These are phyloP conservation scores for Somion occarium DNA, from an alignment of 1,284 basidiomycete genomes.

Conservation along the genomic window DNA sequence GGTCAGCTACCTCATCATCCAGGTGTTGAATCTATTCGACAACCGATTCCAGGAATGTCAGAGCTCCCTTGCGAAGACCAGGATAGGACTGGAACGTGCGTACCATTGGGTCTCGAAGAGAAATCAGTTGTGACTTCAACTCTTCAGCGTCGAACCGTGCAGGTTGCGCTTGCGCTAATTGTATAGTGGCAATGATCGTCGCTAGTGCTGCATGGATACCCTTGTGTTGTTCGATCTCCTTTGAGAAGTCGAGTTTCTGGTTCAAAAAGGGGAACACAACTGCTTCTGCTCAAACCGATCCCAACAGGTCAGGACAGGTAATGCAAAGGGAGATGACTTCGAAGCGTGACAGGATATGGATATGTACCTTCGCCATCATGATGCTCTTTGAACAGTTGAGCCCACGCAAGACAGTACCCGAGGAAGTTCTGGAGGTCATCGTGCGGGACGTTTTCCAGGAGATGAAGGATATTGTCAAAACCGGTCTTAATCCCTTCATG, in stretches of 20 bases:
- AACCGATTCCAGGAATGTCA: too few relatives aligned
- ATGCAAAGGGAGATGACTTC: too few relatives aligned
- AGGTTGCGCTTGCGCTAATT: constrained; percentile 20
- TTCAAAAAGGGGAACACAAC: constrained; percentile 33
- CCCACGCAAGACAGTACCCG: constrained; percentile 36
- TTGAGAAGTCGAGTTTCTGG: constrained; percentile 32
- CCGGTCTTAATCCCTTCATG: constrained; percentile 31
- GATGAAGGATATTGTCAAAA: constrained; percentile 28
- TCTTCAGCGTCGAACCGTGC: constrained; percentile 25
- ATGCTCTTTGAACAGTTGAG: constrained; percentile 25
- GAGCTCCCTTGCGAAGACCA: too few relatives aligned
- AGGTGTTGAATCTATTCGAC: constrained; percentile 31
- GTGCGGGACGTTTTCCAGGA: constrained; percentile 30
- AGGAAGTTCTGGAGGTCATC: constrained; percentile 36
- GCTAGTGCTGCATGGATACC: constrained; percentile 27
- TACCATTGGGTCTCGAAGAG: constrained; percentile 18
- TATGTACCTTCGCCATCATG: constrained; percentile 29
- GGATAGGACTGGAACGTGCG: constrained; percentile 5
- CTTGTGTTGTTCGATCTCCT: constrained; percentile 32
- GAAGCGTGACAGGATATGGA: too few relatives aligned
- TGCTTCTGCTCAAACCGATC: constrained; percentile 14
- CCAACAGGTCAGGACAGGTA: not conserved
- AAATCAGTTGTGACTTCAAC: constrained; percentile 16
- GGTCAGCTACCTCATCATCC: constrained; percentile 32
- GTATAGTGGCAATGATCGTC: constrained; percentile 21